Conservation (phyloP, 1,284 basidiomycete species). For the Fistulinella staudtii region DNA sequence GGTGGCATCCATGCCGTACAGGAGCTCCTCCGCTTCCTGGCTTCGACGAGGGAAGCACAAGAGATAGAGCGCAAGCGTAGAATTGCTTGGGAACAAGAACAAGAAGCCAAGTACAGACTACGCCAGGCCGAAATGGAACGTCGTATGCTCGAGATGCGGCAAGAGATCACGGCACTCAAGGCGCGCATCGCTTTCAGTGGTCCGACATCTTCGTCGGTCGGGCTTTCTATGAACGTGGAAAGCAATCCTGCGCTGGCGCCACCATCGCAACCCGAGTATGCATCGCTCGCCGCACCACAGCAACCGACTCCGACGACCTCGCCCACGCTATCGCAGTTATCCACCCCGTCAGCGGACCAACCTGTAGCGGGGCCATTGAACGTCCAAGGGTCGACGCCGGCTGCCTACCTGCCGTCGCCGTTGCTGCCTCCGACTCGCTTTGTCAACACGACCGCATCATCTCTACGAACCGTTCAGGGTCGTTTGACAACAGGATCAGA, state of each 20-base stretch:
- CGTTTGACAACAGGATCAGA: slow-evolving; percentile 33
- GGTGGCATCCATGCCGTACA: slow-evolving; percentile 47
- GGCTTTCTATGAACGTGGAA: slow-evolving; percentile 3
- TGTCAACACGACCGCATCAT: slow-evolving; percentile 15
- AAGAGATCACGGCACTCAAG: slow-evolving; percentile 52
- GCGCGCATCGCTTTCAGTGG: slow-evolving; percentile 36
- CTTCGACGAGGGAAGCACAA: slow-evolving; percentile 51
- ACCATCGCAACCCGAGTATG: slow-evolving; percentile 14
- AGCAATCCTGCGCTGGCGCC: slow-evolving; percentile 1
- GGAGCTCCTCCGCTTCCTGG: slow-evolving; percentile 53
- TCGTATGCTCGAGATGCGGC: slow-evolving; percentile 52
- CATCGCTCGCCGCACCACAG: slow-evolving; percentile 19
- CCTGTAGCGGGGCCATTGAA: slow-evolving; percentile 5
- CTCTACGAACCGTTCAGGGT: slow-evolving; percentile 30
- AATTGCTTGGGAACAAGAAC: slow-evolving; percentile 62
- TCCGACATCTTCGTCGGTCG: slow-evolving; percentile 15
- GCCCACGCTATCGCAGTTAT: slow-evolving; percentile 28
- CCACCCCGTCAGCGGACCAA: slow-evolving; percentile 14
- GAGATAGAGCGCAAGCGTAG: slow-evolving; percentile 56
- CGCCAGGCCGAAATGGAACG: slow-evolving; percentile 57
- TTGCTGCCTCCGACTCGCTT: slow-evolving; percentile 19
- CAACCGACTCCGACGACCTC: slow-evolving; percentile 35
- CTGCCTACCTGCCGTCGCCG: no score
- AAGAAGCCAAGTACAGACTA: slow-evolving; percentile 54
- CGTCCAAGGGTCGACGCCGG: not conserved